phyloP scores from a whole-genome alignment of 2,329 filamentous ascomycete species.

The Neofusicoccum kwambonambiense region DNA sequence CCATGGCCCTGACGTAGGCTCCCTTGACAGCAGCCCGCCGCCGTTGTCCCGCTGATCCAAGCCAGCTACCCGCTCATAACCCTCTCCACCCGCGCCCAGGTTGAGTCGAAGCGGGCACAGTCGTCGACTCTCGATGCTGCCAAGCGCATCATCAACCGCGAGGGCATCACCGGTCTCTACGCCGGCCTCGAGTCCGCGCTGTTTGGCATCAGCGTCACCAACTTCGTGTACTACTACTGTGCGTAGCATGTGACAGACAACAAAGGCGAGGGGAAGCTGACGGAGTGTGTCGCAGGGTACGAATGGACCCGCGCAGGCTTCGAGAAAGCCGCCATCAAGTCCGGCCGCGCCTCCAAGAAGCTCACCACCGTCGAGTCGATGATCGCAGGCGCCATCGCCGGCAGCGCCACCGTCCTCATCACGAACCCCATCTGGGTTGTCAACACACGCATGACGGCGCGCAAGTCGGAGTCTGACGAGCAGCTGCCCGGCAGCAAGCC shows the following conservation, averaged over 20 bases:
- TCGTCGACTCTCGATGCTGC: constrained; percentile 81
- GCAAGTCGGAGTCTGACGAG: constrained; percentile 59
- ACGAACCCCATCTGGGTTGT: constrained; percentile 99
- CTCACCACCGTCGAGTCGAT: constrained; percentile 92
- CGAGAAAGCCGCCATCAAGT: constrained; percentile 69
- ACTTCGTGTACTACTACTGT: constrained; percentile 99
- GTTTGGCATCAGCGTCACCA: constrained; percentile 97
- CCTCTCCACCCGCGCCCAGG: constrained; percentile 93
- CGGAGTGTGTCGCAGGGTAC: constrained; percentile 59
- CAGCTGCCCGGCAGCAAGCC: constrained; percentile 41
- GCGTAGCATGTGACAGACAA: constrained; percentile 10
- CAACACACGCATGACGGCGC: constrained; percentile 96
- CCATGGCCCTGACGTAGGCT: constrained; percentile 87
- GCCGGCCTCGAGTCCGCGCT: constrained; percentile 89
- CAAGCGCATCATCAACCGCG: constrained; percentile 82
- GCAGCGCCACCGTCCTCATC: constrained; percentile 88
- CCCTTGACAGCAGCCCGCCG: background rate
- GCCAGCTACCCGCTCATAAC: constrained; percentile 91
- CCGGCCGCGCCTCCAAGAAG: constrained; percentile 73
- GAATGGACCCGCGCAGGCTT: constrained; percentile 93
- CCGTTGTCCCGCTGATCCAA: constrained; percentile 3
- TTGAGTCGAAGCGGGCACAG: constrained; percentile 91
- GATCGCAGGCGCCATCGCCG: constrained; percentile 90
- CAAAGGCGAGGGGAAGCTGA: background rate
- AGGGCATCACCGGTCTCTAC: constrained; percentile 86